Conservation (phyloP, 805 yeast genomes). For the Starmera amethionina region DNA sequence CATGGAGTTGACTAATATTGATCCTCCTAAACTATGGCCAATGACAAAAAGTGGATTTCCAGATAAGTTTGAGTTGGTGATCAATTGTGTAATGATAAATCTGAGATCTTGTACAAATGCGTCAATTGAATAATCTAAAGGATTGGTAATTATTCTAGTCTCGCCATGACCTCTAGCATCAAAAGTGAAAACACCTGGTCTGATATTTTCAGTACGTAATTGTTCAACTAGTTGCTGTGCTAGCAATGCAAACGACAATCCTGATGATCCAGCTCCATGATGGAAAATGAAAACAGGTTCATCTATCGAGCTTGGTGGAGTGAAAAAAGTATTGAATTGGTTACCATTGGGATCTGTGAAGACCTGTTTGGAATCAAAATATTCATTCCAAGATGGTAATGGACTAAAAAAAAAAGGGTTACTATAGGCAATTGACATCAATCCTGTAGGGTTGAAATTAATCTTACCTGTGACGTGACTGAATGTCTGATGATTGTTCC, state of each 20-base stretch:
- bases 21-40: constrained; percentile 93
- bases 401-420: not conserved
- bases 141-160: constrained; percentile 23
- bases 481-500: no score
- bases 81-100: constrained; percentile 34
- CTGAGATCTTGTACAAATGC: constrained; percentile 50
- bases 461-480: no score
- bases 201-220: constrained; percentile 18
- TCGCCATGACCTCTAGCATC: constrained; percentile 86
- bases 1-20: constrained; percentile 56
- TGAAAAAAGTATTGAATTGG: constrained; percentile 46
- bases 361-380: constrained; percentile 21
- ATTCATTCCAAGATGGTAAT: constrained; percentile 21
- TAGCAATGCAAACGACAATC: constrained; percentile 61
- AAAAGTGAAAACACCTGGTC: constrained; percentile 58
- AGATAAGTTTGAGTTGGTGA: constrained; percentile 8
- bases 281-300: constrained; percentile 64
- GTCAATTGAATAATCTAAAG: constrained; percentile 32
- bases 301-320: constrained; percentile 32
- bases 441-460: no score
- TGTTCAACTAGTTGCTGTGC: constrained; percentile 23
- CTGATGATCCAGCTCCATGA: constrained; percentile 95
- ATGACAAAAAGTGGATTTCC: constrained; percentile 40
- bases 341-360: constrained; percentile 15
- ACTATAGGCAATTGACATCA: no score